phyloP scores from a whole-genome alignment of 78 protist species.

The Dictyostelium purpureum region DNA sequence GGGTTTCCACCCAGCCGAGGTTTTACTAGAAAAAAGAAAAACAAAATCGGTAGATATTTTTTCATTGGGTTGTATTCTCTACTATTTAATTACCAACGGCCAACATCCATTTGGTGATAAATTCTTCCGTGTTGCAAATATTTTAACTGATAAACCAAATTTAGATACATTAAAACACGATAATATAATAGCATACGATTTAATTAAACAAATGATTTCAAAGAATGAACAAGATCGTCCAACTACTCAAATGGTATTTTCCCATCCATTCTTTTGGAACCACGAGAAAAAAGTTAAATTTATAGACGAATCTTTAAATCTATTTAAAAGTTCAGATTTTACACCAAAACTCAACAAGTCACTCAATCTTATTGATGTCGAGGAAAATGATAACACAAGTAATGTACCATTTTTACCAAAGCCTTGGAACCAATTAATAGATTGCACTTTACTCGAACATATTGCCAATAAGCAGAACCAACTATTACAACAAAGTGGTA shows the following conservation, averaged over 20 bases:
- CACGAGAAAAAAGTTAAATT: slow-evolving; percentile 9
- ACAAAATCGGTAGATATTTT: slow-evolving; percentile 52
- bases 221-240: slow-evolving; percentile 8
- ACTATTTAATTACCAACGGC: slow-evolving; percentile 15
- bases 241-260: not conserved
- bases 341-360: not conserved
- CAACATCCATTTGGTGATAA: slow-evolving; percentile 75
- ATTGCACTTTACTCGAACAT: not conserved
- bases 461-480: not conserved
- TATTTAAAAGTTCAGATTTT: not conserved
- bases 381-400: not conserved
- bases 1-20: slow-evolving; percentile 70
- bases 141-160: slow-evolving; percentile 11
- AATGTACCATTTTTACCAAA: not conserved
- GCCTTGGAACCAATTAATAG: slow-evolving; percentile 51
- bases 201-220: slow-evolving; percentile 10
- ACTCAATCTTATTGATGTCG: not conserved
- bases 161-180: not conserved
- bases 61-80: slow-evolving; percentile 56
- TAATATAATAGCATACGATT: slow-evolving; percentile 4
- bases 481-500: not conserved
- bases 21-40: slow-evolving; percentile 38
- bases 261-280: slow-evolving; percentile 66
- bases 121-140: slow-evolving; percentile 38
- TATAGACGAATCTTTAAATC: slow-evolving; percentile 15